These are phyloP conservation scores for Fusarium redolens DNA, from an alignment of 2,329 filamentous ascomycete species.

Conservation along the genomic window DNA sequence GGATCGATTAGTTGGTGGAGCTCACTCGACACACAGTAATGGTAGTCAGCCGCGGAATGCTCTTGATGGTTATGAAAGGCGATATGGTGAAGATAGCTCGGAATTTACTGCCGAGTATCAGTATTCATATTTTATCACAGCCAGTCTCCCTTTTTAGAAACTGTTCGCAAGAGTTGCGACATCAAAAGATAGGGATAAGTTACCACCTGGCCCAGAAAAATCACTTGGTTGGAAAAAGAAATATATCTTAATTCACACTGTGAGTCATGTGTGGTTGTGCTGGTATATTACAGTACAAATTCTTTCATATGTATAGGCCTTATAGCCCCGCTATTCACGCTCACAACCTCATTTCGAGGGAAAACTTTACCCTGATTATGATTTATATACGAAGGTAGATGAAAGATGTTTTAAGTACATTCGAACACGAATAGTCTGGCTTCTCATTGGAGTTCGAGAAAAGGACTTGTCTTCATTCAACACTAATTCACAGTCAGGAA, in stretches of 20 bases:
- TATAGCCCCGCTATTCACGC: neutral
- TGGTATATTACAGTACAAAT: neutral
- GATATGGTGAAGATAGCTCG: no score
- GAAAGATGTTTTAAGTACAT: neutral
- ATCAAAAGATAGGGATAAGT: neutral
- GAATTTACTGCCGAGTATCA: neutral
- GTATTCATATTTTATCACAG: neutral
- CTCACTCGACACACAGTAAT: constrained; percentile 13
- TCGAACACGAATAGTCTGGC: neutral
- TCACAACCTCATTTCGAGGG: neutral
- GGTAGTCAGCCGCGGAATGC: neutral
- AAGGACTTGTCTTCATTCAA: neutral
- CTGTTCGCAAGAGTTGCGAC: neutral
- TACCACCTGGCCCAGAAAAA: neutral
- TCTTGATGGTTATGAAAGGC: neutral
- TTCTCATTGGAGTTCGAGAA: neutral
- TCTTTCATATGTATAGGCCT: neutral
- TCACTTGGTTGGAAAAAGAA: neutral
- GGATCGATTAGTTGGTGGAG: constrained; percentile 32
- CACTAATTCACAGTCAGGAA: neutral
- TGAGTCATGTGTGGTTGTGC: neutral
- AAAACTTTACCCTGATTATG: neutral
- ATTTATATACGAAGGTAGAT: neutral
- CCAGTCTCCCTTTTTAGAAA: neutral
- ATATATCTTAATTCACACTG: neutral